Conservation (phyloP, 2,329 filamentous ascomycete genomes). For the Aspergillus brunneoviolaceus region DNA sequence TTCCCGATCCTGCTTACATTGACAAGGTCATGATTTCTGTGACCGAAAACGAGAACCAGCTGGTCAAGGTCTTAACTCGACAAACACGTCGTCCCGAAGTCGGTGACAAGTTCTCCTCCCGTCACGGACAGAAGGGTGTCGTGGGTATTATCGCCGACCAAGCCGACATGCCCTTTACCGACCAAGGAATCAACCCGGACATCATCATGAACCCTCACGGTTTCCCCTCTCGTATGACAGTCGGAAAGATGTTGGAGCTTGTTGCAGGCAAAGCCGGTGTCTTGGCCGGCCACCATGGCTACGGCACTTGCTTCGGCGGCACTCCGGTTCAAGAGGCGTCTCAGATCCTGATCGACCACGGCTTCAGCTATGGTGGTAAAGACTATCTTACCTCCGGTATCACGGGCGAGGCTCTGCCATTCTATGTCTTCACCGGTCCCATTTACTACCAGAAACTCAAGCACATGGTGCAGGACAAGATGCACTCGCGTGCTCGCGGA, state of each 20-base stretch:
- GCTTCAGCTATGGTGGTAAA: constrained; percentile 96
- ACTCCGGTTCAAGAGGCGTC: constrained; percentile 88
- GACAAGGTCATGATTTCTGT: constrained; percentile 95
- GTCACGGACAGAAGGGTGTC: constrained; percentile 97
- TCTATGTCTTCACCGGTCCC: constrained; percentile 96
- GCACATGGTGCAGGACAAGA: constrained; percentile 99
- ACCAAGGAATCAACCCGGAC: constrained; percentile 86
- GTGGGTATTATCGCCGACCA: constrained; percentile 96
- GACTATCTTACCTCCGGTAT: constrained; percentile 95
- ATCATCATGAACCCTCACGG: constrained; percentile 99
- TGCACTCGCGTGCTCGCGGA: constrained; percentile 91
- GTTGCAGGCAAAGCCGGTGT: constrained; percentile 92
- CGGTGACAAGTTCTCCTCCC: constrained; percentile 97
- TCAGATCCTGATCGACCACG: constrained; percentile 76
- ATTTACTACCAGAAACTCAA: constrained; percentile 99
- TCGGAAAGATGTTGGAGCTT: constrained; percentile 95
- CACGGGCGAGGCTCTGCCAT: constrained; percentile 88
- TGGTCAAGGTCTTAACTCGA: constrained; percentile 94
- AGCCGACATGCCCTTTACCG: constrained; percentile 94
- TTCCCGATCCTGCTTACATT: constrained; percentile 81
- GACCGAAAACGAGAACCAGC: constrained; percentile 78
- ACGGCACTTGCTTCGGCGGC: constrained; percentile 83
- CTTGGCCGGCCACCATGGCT: constrained; percentile 78
- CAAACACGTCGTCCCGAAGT: constrained; percentile 93
- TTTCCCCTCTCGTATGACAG: constrained; percentile 99